phyloP scores from a whole-genome alignment of 139 green algal species.

The Nannochloris sp. region DNA sequence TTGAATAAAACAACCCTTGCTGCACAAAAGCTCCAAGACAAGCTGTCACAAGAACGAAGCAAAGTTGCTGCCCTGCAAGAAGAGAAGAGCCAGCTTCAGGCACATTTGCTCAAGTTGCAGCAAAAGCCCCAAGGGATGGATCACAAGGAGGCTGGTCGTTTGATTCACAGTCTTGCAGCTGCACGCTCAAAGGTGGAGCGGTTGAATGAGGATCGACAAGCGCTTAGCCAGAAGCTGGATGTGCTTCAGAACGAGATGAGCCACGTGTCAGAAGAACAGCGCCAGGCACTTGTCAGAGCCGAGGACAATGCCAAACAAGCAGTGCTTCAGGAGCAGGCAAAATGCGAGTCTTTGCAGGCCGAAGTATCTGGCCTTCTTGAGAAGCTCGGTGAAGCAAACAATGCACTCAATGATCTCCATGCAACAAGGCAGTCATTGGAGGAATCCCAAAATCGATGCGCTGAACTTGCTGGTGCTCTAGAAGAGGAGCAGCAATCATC shows the following conservation, averaged over 20 bases:
- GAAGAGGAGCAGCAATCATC: slow-evolving; percentile 5
- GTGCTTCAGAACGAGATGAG: neutral
- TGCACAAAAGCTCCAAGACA: neutral
- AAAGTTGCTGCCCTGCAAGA: slow-evolving; percentile 4
- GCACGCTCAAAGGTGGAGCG: slow-evolving; percentile 6
- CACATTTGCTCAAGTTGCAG: slow-evolving; percentile 2
- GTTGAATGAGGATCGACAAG: slow-evolving; percentile 1
- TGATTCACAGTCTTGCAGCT: slow-evolving; percentile 4
- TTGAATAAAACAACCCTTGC: slow-evolving; percentile 4
- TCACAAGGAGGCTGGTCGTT: slow-evolving; percentile 2
- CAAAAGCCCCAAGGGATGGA: slow-evolving; percentile 11
- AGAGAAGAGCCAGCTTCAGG: slow-evolving; percentile 9
- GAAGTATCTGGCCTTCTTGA: neutral
- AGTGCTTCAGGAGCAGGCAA: neutral
- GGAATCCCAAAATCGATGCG: slow-evolving; percentile 9
- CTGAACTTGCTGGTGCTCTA: neutral
- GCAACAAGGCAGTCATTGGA: neutral
- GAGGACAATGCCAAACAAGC: neutral
- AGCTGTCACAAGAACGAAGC: slow-evolving; percentile 1
- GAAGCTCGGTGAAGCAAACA: neutral
- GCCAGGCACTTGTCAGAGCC: neutral
- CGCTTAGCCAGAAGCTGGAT: neutral
- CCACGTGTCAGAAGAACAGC: neutral
- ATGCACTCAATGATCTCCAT: neutral
- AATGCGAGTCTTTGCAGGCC: neutral